These are phyloP conservation scores for Debaryomyces subglobosus DNA, from an alignment of 1,139 yeast genomes.

Conservation along the genomic window DNA sequence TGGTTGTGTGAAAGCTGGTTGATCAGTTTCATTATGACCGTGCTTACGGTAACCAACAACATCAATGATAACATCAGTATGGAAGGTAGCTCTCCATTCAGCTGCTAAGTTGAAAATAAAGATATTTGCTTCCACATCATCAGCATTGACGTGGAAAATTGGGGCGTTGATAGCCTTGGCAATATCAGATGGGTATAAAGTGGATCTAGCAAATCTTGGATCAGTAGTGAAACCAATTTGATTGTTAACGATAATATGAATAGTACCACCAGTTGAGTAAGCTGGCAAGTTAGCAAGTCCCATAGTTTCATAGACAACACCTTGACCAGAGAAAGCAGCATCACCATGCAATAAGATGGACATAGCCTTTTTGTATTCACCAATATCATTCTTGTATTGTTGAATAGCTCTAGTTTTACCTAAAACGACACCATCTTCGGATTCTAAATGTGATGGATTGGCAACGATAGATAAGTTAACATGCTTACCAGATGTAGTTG, in stretches of 20 bases:
- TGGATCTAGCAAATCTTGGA: slow-evolving; percentile 96
- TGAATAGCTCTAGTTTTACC: slow-evolving; percentile 98
- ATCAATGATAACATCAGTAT: slow-evolving; percentile 93
- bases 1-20: slow-evolving; percentile 98
- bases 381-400: slow-evolving; percentile 86
- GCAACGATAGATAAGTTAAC: slow-evolving; percentile 96
- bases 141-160: slow-evolving; percentile 98
- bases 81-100: slow-evolving; percentile 97
- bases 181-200: slow-evolving; percentile 96
- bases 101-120: slow-evolving; percentile 96
- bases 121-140: slow-evolving; percentile 92
- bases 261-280: slow-evolving; percentile 97
- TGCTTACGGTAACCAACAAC: slow-evolving; percentile 98
- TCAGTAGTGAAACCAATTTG: slow-evolving; percentile 99
- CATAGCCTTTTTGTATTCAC: slow-evolving; percentile 82
- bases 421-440: slow-evolving; percentile 97
- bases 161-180: slow-evolving; percentile 98
- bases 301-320: slow-evolving; percentile 98
- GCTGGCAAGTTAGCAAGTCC: slow-evolving; percentile 93
- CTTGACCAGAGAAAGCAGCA: slow-evolving; percentile 98
- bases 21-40: slow-evolving; percentile 99
- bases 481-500: slow-evolving; percentile 97
- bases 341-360: slow-evolving; percentile 96
- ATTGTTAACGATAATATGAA: slow-evolving; percentile 93
- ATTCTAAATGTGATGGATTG: slow-evolving; percentile 98